phyloP scores from a whole-genome alignment of 305 asterid genomes.

The Solanum aculeatissimum region DNA sequence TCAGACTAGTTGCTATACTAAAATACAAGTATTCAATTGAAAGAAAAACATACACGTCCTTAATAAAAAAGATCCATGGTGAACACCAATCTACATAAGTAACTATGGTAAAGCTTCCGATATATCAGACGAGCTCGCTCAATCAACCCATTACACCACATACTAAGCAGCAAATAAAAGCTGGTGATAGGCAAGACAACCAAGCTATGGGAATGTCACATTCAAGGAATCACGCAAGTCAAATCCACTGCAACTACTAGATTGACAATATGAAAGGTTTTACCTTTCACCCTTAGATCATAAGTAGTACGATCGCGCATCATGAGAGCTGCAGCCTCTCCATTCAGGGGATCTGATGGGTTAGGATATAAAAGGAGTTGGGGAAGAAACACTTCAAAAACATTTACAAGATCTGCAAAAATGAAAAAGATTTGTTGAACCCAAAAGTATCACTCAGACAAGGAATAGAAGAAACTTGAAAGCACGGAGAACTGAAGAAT shows the following conservation, averaged over 20 bases:
- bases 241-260: neutral
- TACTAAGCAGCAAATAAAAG: neutral
- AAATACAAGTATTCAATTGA: neutral
- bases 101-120: neutral
- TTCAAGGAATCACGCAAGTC: neutral
- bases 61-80: neutral
- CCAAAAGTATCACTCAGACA: neutral
- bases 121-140: neutral
- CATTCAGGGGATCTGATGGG: slow-evolving; percentile 78
- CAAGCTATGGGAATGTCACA: neutral
- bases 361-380: slow-evolving; percentile 85
- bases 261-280: neutral
- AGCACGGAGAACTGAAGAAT: neutral
- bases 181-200: neutral
- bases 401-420: slow-evolving; percentile 62
- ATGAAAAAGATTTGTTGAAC: slow-evolving; percentile 2
- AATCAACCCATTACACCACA: neutral
- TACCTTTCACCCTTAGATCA: slow-evolving; percentile 78
- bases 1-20: neutral
- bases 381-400: slow-evolving; percentile 85
- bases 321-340: slow-evolving; percentile 84
- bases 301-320: slow-evolving; percentile 65
- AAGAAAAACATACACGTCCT: neutral
- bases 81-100: neutral
- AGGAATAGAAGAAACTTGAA: neutral